A percentile compares a stretch with the other conserved stretches of the same genome.
Conservation (phyloP, 2,329 filamentous ascomycete species). For the Trichoderma sp. region DNA sequence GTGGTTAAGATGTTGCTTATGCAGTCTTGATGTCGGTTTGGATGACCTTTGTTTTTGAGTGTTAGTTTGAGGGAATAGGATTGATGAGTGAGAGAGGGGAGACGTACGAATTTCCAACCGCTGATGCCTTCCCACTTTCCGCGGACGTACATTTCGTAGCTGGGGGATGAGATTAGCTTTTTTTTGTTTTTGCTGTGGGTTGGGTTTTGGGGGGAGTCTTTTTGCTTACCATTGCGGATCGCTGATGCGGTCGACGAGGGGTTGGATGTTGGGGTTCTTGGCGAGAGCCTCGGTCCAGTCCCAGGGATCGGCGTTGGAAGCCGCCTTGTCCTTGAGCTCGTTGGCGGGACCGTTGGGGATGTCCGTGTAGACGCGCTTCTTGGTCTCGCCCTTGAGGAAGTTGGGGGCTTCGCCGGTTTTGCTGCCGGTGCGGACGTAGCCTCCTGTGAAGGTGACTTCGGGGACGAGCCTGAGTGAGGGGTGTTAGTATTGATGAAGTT, state of each 20-base stretch:
- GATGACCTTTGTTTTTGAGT: neutral
- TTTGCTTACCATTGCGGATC: constrained; percentile 8
- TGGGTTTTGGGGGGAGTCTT: too few relatives aligned
- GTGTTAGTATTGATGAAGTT: neutral
- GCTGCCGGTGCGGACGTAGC: constrained; percentile 7
- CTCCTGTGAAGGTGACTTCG: constrained; percentile 16
- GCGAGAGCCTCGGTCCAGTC: constrained; percentile 6
- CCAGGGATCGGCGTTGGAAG: constrained; percentile 3
- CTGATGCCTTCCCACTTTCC: constrained; percentile 16
- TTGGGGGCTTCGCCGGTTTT: constrained; percentile 5
- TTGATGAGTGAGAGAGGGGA: too few relatives aligned
- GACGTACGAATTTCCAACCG: constrained; percentile 15
- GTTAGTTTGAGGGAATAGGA: neutral
- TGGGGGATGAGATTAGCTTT: neutral
- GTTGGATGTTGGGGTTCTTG: constrained; percentile 1
- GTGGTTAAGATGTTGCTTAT: neutral
- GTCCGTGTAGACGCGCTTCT: constrained; percentile 13
- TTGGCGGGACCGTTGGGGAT: constrained; percentile 6
- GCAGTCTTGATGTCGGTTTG: constrained; percentile 17
- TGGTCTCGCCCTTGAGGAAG: constrained; percentile 9
- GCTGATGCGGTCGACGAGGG: constrained; percentile 13
- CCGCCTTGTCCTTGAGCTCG: constrained; percentile 12
- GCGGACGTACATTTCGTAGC: constrained; percentile 16
- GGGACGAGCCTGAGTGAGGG: constrained; percentile 1
- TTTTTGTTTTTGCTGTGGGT: neutral